Evolutionary conservation across 768 basidiomycete genomes (phyloP), one percentile per base, ranked within the genome.

Genomic region (Rhodotorula toruloides): DNA sequence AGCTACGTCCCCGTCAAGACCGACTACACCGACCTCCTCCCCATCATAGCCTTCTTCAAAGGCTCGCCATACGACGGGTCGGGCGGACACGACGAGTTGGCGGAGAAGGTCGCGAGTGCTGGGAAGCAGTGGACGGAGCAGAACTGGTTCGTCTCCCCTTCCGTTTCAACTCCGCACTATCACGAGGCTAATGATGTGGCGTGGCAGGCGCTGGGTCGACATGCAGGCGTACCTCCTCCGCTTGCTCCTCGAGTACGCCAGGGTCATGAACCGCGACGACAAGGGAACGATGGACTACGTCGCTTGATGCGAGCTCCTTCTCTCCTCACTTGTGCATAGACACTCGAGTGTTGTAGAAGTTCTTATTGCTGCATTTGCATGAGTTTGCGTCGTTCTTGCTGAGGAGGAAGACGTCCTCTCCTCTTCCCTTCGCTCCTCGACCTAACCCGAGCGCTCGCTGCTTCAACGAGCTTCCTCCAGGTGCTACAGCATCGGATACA

Each of bases 21-120:
- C 39, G 74, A 75, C 55, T 75, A 74, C 54, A 32, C 64, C 27
- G 74, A 75, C 52, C 63, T 90, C 8, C 83, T 86, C 75, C 87
- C 89, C 67, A 79, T 84, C 3, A 79, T 88, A 46, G 77, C 84
- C 1, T 91, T 91, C 79, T 89, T 89, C 78, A 49, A 58, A 21
- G 68, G 68, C 27, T 53, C 48, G 1, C 57, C 57, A 4, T 43
- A 44, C 57, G 79, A 83, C 61, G 84, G 85, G 9, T 79, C 81
- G 31, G 82, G 81, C 4, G 83, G 80, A 0, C 86, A 88, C 68
- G 86, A 89, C 50, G 81, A 80, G 2, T 72, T 86, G 48, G 87
- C 82, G 2, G 73, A 74, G 46, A 81, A 79, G 55, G 86, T 88
- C 47, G 87, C 85, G 0, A 54, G 73, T 1, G 80, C 81, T 0